Percentiles rank a stretch among this genome's conserved stretches.
These are phyloP conservation scores for Rasamsonia emersonii DNA, from an alignment of 2,329 filamentous ascomycete species.

Conservation along the genomic window DNA sequence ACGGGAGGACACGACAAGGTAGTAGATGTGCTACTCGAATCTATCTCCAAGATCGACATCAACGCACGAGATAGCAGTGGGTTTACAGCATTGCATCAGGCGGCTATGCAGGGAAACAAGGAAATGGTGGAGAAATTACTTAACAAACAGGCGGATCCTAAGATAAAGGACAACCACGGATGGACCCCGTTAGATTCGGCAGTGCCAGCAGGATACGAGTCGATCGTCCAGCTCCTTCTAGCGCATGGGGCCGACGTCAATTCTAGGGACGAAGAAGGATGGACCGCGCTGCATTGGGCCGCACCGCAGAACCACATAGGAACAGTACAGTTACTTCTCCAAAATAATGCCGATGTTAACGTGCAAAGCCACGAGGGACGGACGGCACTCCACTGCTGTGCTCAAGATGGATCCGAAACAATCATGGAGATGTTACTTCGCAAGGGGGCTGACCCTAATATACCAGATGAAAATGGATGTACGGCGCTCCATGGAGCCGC, in stretches of 20 bases:
- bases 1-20: conserved; percentile 13
- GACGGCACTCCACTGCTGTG: neutral
- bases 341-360: conserved; percentile 22
- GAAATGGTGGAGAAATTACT: conserved; percentile 1
- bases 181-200: conserved; percentile 9
- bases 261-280: conserved; percentile 25
- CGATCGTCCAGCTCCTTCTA: conserved; percentile 30
- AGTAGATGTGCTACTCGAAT: conserved; percentile 29
- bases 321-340: conserved; percentile 27
- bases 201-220: conserved; percentile 5
- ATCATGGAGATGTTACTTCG: neutral
- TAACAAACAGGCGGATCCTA: conserved; percentile 6
- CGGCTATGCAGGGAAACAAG: neutral
- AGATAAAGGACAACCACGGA: conserved; percentile 3
- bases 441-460: neutral
- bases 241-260: conserved; percentile 31
- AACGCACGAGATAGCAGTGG: conserved; percentile 1
- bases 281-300: conserved; percentile 31
- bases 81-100: conserved; percentile 2
- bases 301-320: conserved; percentile 29
- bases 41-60: conserved; percentile 29
- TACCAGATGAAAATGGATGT: neutral
- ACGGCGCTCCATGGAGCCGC: neutral
- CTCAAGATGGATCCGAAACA: neutral
- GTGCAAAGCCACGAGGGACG: neutral